Conservation (phyloP, 805 yeast species). For the Lipomyces kockii region DNA sequence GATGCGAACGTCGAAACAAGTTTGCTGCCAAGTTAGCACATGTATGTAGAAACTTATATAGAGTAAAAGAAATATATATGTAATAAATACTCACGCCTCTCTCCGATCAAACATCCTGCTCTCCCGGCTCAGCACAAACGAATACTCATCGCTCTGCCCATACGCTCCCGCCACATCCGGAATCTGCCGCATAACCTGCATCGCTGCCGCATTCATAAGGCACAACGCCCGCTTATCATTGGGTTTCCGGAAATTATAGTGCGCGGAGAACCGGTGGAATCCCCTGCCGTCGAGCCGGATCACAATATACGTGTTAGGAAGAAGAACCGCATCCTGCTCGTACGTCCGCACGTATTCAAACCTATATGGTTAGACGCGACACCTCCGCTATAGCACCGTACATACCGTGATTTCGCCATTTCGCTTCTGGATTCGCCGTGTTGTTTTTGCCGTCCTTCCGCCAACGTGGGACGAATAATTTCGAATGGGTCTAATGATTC, state of each 20-base stretch:
- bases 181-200: constrained; percentile 62
- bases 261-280: constrained; percentile 76
- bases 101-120: constrained; percentile 82
- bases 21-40: constrained; percentile 52
- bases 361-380: constrained; percentile 42
- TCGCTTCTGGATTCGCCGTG: not conserved
- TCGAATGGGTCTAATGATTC: not conserved
- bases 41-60: no score
- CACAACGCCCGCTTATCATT: constrained; percentile 78
- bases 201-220: constrained; percentile 83
- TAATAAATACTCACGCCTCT: constrained; percentile 48
- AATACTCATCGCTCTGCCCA: constrained; percentile 95
- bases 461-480: no score
- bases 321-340: constrained; percentile 71
- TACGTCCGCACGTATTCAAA: constrained; percentile 85
- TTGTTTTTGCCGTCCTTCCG: no score
- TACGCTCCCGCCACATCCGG: constrained; percentile 81
- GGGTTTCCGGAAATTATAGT: constrained; percentile 81
- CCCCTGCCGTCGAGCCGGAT: constrained; percentile 93
- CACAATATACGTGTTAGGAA: constrained; percentile 82
- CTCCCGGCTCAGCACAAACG: constrained; percentile 69
- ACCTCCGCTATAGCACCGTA: not conserved
- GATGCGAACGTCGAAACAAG: constrained; percentile 81
- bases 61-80: no score
- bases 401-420: constrained; percentile 36